Evolutionary conservation across 257 asterid genomes (phyloP), one percentile per base, ranked within the genome.

Genomic region (Nicotiana knightiana): DNA sequence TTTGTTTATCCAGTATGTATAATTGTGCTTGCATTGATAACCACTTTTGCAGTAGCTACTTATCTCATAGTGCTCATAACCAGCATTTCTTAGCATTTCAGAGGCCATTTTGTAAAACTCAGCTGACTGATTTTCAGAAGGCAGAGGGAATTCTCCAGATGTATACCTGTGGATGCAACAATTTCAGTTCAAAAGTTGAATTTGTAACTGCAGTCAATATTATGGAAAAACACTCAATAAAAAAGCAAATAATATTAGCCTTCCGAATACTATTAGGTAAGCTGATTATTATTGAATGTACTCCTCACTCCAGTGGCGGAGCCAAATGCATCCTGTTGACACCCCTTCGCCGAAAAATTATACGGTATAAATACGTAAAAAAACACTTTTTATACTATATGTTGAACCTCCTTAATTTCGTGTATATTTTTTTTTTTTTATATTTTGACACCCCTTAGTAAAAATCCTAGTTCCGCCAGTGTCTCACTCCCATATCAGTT

Each of bases 101-200:
- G 99, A 94, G 82, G 98, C 99, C 87, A 51, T 92, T 88, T 81
- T 91, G 88, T 96, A 96, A 17, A 92, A 91, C 76, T 93, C 97
- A 5, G 99, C 97, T 3, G 99, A 91, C 67, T 88, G 93, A 59
- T 90, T 88, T 86, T 96, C 98, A 30, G 93, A 91, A 81, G 99
- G 99, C 85, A 96, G 88, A 61, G 99, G 98, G 51, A 87, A 92
- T 78, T 92, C 97, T 70, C 99, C 99, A 0, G 97, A 95, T 3
- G 91, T 88, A 75, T 93, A 96, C 89, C 99, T 96, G 94, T 64
- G 58, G 82, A 82, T 30, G 67, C 77, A 79, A 61, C 73, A 80
- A n/a, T 37, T 64, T 66, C 62, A 76, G 64, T 82, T 67, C 75
- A 30, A 7, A 33, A 6, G 24, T 3, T 73, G 62, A 2, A 73